Evolutionary conservation across 192 early-diverging fungal species (phyloP), one percentile per base, ranked within the genome.

Genomic region (Coemansia sp.): DNA sequence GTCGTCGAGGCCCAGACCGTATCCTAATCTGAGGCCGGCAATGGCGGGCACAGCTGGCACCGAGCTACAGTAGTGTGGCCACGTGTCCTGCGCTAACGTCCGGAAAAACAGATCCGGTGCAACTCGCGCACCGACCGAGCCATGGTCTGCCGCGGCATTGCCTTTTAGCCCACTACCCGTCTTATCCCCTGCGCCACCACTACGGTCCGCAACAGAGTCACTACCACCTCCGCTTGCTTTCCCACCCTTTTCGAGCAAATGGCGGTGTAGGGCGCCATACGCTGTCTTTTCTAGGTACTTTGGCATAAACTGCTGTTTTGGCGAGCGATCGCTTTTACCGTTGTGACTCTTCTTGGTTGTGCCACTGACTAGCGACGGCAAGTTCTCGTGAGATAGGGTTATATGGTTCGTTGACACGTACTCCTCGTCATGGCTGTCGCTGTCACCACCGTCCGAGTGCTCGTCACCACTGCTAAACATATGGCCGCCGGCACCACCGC

Each of bases 21-120:
- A 77, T 10, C 74, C 79, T 29, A 75, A 40, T 34, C 70, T 63
- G 34, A 82, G 67, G 3, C 79, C 68, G 17, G 65, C 53, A 17
- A 82, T 66, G 21, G 79, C 63, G 4, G 79, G 64, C 56, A 68
- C 67, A 7, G 74, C 67, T 1, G 79, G 68, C 14, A 65, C 74
- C 6, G 79, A 75, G 40, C 68, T 77, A 59, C 79, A 82, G 66
- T 82, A 82, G 57, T 82, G 79, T 11, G 79, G 79, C 79, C 79
- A 82, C 41, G 79, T 70, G 39, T 82, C 79, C 39, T 77, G 74
- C 16, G 78, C 81, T 46, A 83, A 64, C 14, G 75, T 71, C 35
- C 56, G 66, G 64, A 78, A 83, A 60, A 83, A 83, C 37, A 75
- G 66, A 53, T 83, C 76, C 1, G 77, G 81, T 11, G 81, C 66